These are phyloP conservation scores for Platanthera zijinensis DNA, from an alignment of 106 monocot species.

Conservation along the genomic window DNA sequence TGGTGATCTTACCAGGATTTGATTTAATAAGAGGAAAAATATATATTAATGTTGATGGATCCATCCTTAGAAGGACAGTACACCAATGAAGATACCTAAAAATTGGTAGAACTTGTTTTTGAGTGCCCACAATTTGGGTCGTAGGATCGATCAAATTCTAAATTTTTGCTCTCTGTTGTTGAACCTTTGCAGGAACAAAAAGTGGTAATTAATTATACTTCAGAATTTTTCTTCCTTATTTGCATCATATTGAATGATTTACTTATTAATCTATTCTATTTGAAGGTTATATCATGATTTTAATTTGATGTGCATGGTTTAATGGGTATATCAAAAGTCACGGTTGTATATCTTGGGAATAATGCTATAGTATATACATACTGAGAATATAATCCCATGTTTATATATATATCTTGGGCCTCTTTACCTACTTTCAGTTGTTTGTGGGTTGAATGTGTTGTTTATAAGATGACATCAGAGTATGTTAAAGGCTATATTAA, in stretches of 20 bases:
- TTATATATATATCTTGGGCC: too few relatives aligned
- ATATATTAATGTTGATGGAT: constrained; percentile 72
- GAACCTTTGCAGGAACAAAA: constrained; percentile 86
- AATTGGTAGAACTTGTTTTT: constrained; percentile 84
- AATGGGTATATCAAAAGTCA: constrained; percentile 71
- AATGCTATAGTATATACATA: too few relatives aligned
- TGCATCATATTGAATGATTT: background rate
- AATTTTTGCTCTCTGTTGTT: constrained; percentile 70
- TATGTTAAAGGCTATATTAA: too few relatives aligned
- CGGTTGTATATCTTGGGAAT: too few relatives aligned
- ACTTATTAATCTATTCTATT: background rate
- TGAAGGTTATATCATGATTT: background rate
- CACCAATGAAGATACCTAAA: constrained; percentile 86
- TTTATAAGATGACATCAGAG: too few relatives aligned
- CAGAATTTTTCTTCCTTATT: background rate
- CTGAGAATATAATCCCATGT: too few relatives aligned
- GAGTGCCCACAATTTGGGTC: constrained; percentile 91
- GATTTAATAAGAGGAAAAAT: constrained; percentile 95
- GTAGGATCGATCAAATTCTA: constrained; percentile 78
- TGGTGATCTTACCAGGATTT: constrained; percentile 76
- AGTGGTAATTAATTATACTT: constrained; percentile 45
- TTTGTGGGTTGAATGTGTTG: too few relatives aligned
- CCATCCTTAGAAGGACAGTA: constrained; percentile 96
- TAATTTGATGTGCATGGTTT: constrained; percentile 57
- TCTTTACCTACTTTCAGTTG: too few relatives aligned